phyloP scores from a whole-genome alignment of 176 grass and related monocot genomes.

The Musa schizocarpa region DNA sequence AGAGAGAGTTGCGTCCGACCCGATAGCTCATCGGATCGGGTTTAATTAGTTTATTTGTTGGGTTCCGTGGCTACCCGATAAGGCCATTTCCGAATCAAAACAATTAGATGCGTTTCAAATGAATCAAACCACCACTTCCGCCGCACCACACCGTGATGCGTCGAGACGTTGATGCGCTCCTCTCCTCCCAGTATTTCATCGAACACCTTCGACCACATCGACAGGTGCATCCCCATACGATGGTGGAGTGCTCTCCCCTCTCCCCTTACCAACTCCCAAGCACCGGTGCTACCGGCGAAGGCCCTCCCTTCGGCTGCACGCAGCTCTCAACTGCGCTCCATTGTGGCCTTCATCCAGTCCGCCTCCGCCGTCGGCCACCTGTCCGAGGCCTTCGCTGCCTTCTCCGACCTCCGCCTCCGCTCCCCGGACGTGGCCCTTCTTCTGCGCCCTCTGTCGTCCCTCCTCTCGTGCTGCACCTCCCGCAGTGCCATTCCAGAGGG shows the following conservation, averaged over 20 bases:
- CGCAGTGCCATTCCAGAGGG: constrained; percentile 14
- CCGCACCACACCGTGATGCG: no score
- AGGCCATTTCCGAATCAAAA: no score
- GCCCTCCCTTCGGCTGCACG: not conserved
- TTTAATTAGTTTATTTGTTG: no score
- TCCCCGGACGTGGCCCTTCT: not conserved
- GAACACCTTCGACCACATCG: not conserved
- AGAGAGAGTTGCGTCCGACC: no score
- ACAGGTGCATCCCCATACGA: not conserved
- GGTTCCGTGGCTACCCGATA: no score
- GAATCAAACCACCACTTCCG: no score
- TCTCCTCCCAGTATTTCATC: not conserved
- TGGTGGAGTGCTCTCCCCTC: not conserved
- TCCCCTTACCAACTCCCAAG: not conserved
- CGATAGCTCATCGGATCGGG: no score
- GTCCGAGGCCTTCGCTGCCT: constrained; percentile 39
- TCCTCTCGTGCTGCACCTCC: constrained; percentile 30
- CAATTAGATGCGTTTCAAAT: no score
- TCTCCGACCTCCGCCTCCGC: constrained; percentile 32
- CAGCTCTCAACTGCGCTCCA: not conserved
- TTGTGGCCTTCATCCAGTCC: not conserved
- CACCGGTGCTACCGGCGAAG: not conserved
- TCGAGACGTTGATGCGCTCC: not conserved
- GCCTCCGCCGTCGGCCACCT: constrained; percentile 21
- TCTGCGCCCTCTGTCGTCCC: constrained; percentile 21